Base-by-base conservation (phyloP, 495 filamentous ascomycete species). In the Aspergillus homomorphus region DNA sequence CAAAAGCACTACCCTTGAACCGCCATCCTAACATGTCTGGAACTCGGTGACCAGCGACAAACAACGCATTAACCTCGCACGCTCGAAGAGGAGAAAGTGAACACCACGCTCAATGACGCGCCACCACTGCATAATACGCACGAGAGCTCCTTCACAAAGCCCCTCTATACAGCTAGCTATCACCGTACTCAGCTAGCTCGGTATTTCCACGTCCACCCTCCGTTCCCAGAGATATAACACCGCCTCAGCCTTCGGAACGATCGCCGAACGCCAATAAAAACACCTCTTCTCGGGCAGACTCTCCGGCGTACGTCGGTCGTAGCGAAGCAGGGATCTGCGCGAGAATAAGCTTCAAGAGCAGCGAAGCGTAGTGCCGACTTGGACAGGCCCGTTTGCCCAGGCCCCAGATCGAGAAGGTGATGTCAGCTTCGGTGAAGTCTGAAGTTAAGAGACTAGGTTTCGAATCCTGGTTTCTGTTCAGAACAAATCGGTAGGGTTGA, bases 361-460 rank as follows among this genome's bases (percentile, higher is more conserved):
- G 18, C 7, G 52, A 54, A 1, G 52, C 52, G 26, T 54, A 54
- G 20, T 54, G 18, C 45, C 52, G 10, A 1, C 52, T 33, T 12
- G 52, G 52, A 54, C 52, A 54, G 18, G 52, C 52, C 10, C 19
- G 52, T 54, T 54, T 54, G 20, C 52, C 52, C 20, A 54, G 21
- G 6, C 52, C 52, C 52, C 52, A 54, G 52, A 54, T 54, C 4
- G 52, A 33, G 41, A 44, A 54, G 14, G 52, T 45, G 0, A 20
- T 16, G 26, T 44, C 52, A 4, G 38, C 52, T n/a, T 54, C 33
- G 16, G 52, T 45, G 52, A 54, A 54, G 3, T 53, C 24, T 4
- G 51, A 53, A 3, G 30, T 41, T n/a, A 6, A 22, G 18, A 7
- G 2, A 21, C 7, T 52, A 19, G 26, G 16, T 19, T n/a, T 18